Conservation (phyloP, 768 basidiomycete genomes). For the Kwoniella sp. region DNA sequence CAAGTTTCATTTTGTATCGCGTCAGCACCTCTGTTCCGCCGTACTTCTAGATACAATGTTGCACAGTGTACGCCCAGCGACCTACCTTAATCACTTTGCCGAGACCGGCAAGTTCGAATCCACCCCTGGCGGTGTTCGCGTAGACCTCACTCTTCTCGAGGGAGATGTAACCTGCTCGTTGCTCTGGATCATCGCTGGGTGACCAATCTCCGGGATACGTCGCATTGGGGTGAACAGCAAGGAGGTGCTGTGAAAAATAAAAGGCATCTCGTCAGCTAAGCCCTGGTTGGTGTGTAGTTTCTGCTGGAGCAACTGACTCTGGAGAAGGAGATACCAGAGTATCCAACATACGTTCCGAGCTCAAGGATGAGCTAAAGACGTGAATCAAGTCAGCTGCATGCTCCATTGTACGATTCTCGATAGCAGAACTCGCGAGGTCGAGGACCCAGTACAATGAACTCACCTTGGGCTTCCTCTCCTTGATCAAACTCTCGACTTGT, state of each 20-base stretch:
- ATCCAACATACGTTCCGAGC: conserved; percentile 53
- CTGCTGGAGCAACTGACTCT: conserved; percentile 40
- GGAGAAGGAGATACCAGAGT: conserved; percentile 50
- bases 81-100: conserved; percentile 49
- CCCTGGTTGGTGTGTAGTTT: not conserved
- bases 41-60: not conserved
- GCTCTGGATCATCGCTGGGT: conserved; percentile 16
- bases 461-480: conserved; percentile 47
- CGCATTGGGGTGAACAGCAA: conserved; percentile 32
- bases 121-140: conserved; percentile 44
- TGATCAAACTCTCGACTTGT: conserved; percentile 46
- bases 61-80: not conserved
- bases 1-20: not conserved
- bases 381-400: not conserved
- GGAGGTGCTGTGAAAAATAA: conserved; percentile 33
- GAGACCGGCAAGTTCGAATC: conserved; percentile 47
- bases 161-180: conserved; percentile 52
- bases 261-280: not conserved
- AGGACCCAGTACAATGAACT: not conserved
- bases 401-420: not conserved
- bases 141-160: conserved; percentile 52
- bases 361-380: conserved; percentile 44
- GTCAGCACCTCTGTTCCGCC: not conserved
- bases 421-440: not conserved
- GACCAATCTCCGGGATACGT: conserved; percentile 47